Percentiles rank a stretch among this genome's conserved stretches.
phyloP scores from a whole-genome alignment of 441 rosid genomes.

The Geranium incanum region DNA sequence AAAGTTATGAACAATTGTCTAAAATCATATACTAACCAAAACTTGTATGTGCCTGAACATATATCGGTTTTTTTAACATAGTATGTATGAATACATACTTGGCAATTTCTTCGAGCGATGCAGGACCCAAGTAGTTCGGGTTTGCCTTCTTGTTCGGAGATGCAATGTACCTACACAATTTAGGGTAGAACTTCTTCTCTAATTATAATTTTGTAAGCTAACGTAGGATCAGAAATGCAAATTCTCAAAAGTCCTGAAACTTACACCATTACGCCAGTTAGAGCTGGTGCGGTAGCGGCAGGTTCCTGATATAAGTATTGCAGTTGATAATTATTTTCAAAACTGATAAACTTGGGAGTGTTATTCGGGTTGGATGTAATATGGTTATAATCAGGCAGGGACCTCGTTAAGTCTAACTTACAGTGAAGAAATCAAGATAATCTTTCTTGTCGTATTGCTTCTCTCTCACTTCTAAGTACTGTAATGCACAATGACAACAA shows the following conservation, averaged over 20 bases:
- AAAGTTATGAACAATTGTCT: too few species aligned
- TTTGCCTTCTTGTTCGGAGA: conserved; percentile 67
- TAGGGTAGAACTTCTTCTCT: neutral
- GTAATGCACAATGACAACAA: conserved; percentile 1
- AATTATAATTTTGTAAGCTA: neutral
- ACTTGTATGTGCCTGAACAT: neutral
- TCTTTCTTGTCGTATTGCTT: conserved; percentile 87
- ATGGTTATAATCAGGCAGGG: neutral
- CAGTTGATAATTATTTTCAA: conserved; percentile 11
- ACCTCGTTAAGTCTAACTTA: conserved; percentile 26
- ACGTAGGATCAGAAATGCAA: neutral
- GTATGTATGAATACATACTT: conserved; percentile 33
- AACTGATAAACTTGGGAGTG: neutral
- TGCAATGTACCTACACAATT: conserved; percentile 57
- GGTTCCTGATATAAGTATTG: conserved; percentile 47
- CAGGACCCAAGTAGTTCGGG: conserved; percentile 66
- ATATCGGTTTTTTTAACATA: neutral
- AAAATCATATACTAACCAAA: too few species aligned
- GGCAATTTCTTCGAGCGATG: conserved; percentile 63
- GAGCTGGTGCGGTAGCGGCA: conserved; percentile 52
- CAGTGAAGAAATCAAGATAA: conserved; percentile 72
- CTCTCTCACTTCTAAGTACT: conserved; percentile 85
- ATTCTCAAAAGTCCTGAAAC: conserved; percentile 20
- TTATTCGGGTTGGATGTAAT: too few species aligned
- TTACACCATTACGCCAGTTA: conserved; percentile 78